Evolutionary conservation across 768 basidiomycete species (phyloP), one percentile per base, ranked within the genome.

Genomic region (Lactarius hatsudake): DNA sequence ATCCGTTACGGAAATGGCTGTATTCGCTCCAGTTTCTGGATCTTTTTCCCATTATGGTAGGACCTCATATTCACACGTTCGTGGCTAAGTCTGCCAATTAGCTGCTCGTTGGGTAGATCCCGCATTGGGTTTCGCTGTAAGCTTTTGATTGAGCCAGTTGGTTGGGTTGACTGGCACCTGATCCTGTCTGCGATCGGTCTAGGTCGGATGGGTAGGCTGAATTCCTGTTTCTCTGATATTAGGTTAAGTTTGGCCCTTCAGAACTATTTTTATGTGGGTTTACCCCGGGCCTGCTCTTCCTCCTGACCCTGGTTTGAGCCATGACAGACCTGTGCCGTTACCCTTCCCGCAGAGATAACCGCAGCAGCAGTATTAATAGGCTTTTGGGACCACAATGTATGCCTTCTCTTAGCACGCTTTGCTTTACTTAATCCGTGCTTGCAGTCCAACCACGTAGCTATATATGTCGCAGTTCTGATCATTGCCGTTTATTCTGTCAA

Each of bases 91-190:
- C 30, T 8, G 9, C 32, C 34, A 51, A 23, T n/a, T 55, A 76
- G 76, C 72, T 51, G 76, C 73, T 54, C 73, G 76, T 60, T 76
- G 76, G 76, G 51, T 76, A 53, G 76, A 76, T 62, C 76, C 76
- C 28, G 76, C 76, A 5, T 15, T 71, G 8, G 75, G 76, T 32
- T 77, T 76, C 30, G 75, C 75, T 8, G 75, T 76, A 34, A 67
- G 76, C 63, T 20, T 36, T 18, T 34, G 17, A 9, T 13, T 23
- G 30, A 32, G 6, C 45, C 45, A 0, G 36, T 38, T 38, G 36
- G 36, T 13, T 12, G 12, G 36, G 36, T 38, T 38, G 36, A 38
- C 36, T 38, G 36, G 36, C 20, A 23, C 0, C 26, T 53, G 43
- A 53, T 23, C 26, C 43, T 55, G 32, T 30, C 28, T 28, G n/a